Conservation (phyloP, 306 rosid species). For the Citrullus mucosospermus region DNA sequence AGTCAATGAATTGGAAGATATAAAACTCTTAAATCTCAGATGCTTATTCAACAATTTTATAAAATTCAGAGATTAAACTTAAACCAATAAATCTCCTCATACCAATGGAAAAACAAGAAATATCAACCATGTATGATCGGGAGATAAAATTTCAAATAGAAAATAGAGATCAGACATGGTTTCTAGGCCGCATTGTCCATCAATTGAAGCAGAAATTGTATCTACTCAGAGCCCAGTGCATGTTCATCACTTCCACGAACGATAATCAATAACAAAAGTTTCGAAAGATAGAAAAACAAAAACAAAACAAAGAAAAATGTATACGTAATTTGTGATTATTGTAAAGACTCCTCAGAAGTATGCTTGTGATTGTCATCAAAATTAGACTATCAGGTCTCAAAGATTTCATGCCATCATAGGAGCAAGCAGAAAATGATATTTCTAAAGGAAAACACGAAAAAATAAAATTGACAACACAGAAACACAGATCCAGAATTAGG, state of each 20-base stretch:
- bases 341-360: conserved; percentile 52
- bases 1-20: too few relatives aligned
- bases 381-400: conserved; percentile 85
- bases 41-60: too few relatives aligned
- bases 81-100: too few relatives aligned
- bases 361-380: conserved; percentile 85
- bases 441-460: too few relatives aligned
- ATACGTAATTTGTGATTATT: neutral
- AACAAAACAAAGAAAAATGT: neutral
- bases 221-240: conserved; percentile 99
- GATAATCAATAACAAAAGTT: neutral
- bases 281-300: neutral
- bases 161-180: conserved; percentile 60
- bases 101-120: too few relatives aligned
- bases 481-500: neutral
- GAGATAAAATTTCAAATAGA: neutral
- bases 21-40: too few relatives aligned
- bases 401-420: conserved; percentile 99
- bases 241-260: conserved; percentile 27
- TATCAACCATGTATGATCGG: too few relatives aligned
- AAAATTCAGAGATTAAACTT: too few relatives aligned
- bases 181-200: conserved; percentile 92
- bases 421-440: neutral
- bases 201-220: conserved; percentile 23
- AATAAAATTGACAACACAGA: too few relatives aligned